Percentiles rank a stretch among this genome's conserved stretches.
phyloP scores from a whole-genome alignment of 2,329 filamentous ascomycete species.

The Penicillium sp. region DNA sequence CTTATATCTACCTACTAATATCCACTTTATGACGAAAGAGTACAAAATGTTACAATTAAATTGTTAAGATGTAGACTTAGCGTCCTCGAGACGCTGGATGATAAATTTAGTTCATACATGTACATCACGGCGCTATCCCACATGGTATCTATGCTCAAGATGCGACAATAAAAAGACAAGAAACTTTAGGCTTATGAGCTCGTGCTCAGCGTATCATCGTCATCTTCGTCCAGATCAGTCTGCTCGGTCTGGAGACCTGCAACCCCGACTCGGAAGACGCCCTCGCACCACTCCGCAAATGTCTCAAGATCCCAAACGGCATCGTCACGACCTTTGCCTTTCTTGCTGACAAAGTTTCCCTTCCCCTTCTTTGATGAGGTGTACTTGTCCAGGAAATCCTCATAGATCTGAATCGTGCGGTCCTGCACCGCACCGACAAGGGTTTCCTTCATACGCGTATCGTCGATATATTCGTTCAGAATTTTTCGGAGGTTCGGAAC shows the following conservation, averaged over 20 bases:
- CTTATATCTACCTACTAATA: no score
- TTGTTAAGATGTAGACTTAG: neutral
- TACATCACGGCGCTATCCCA: constrained; percentile 15
- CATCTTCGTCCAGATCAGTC: constrained; percentile 31
- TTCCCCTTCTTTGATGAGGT: constrained; percentile 45
- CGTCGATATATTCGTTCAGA: constrained; percentile 66
- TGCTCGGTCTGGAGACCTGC: constrained; percentile 34
- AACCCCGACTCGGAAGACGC: constrained; percentile 61
- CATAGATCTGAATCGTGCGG: constrained; percentile 65
- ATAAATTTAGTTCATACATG: neutral
- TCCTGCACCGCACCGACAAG: constrained; percentile 69
- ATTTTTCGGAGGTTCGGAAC: constrained; percentile 60
- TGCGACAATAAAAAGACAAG: constrained; percentile 6
- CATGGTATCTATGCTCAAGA: constrained; percentile 24
- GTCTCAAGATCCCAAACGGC: constrained; percentile 68
- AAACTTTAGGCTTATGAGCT: constrained; percentile 16
- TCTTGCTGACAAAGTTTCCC: constrained; percentile 44
- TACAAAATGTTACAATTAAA: no score
- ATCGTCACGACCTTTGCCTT: constrained; percentile 65
- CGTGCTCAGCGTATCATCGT: constrained; percentile 29
- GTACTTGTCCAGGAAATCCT: constrained; percentile 65
- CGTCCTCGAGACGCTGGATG: neutral
- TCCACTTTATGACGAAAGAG: no score
- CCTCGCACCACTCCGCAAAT: constrained; percentile 66
- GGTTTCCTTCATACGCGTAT: constrained; percentile 67